Evolutionary conservation across 495 filamentous ascomycete species (phyloP).

Genomic region (Cairneyella variabilis): DNA sequence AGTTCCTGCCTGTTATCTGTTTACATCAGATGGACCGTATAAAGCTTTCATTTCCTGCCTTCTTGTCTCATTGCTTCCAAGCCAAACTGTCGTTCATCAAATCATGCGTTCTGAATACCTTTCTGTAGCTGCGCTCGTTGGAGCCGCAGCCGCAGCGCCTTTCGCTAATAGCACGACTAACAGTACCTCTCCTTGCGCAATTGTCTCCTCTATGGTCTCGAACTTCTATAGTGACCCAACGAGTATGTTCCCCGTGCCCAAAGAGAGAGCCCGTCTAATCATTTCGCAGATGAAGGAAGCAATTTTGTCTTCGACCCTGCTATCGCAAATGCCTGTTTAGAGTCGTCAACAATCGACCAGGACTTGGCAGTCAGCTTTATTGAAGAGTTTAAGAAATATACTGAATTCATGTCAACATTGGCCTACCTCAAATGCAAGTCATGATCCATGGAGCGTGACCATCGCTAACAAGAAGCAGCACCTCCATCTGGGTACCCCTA

Average conservation of each 20-base stretch:
- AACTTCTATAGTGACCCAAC: background rate
- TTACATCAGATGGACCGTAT: too few species aligned
- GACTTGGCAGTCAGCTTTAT: background rate
- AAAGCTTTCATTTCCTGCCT: too few species aligned
- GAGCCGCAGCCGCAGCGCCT: background rate
- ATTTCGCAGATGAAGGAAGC: background rate
- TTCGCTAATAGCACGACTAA: background rate
- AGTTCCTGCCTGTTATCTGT: too few species aligned
- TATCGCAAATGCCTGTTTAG: background rate
- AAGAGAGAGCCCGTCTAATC: background rate
- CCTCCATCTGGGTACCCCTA: conserved; percentile 37
- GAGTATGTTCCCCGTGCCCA: background rate
- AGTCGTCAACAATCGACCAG: background rate
- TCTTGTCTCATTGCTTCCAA: too few species aligned
- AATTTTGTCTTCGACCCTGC: background rate
- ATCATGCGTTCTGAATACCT: background rate
- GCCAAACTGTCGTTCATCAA: too few species aligned
- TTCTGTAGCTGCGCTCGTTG: background rate
- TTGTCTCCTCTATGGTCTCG: background rate
- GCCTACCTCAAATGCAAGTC: conserved; percentile 34
- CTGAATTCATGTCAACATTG: conserved; percentile 32
- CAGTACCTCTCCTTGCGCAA: background rate
- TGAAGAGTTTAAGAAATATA: background rate
- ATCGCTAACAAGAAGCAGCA: conserved; percentile 4
- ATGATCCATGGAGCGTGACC: background rate